Base-by-base conservation (phyloP, 768 basidiomycete species). In the Mycena kentingensis region DNA sequence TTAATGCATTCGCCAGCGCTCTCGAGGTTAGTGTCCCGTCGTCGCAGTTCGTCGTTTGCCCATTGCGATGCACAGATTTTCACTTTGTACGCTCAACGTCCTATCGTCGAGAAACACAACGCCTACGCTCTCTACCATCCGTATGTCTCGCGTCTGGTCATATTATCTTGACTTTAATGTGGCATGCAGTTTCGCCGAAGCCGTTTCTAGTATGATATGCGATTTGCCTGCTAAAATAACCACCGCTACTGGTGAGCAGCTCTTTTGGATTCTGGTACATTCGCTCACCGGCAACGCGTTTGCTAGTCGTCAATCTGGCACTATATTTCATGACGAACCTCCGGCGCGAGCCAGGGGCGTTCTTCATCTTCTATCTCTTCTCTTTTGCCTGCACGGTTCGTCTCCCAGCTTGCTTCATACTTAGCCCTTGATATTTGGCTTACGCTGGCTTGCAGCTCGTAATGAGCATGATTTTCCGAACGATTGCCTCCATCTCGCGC, bases 311-410 rank as follows among this genome's bases (percentile, higher is more conserved):
- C 64, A 73, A 73, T 56, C 32, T 73, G 18, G 65, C 64, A 22
- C 49, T 75, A 21, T 77, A 78, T 58, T 77, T 77, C 57, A 74
- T 77, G 74, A 67, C 64, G 18, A 70, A 77, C 37, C 67, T 76
- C 1, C 64, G 63, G 11, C 57, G 73, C 16, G 65, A 66, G 24
- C 71, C 77, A 1, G 67, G 65, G 21, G 61, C 69, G 4, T 76
- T 78, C 67, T 73, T 72, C 64, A 68, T 71, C 29, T 74, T 69
- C 63, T 52, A 72, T 27, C 65, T 76, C 10, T 68, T 74, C 66
- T 70, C 67, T 42, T 71, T 71, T 54, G 11, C 26, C n/a, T 58
- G 27, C 46, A 52, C 49, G 0, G n/a, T n/a, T n/a, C n/a, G n/a
- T n/a, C n/a, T n/a, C n/a, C n/a, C n/a, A n/a, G n/a, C n/a, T n/a